These are phyloP conservation scores for Globisporangium recalcitrans DNA, from an alignment of 352 stramenopile genomes.

Conservation along the genomic window DNA sequence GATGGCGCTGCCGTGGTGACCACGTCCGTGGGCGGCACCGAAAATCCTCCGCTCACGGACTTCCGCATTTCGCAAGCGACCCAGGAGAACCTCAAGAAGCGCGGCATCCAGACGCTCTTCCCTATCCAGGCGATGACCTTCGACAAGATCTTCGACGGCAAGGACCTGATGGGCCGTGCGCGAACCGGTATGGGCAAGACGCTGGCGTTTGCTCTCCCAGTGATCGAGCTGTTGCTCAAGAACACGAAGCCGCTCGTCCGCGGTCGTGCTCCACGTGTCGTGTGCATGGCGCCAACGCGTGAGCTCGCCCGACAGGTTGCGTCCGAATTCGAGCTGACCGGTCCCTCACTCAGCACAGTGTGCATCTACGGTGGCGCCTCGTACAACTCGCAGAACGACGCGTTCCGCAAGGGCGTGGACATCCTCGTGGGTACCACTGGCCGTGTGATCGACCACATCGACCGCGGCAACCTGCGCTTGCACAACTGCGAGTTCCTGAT, in stretches of 20 bases:
- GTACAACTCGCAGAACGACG: conserved; percentile 86
- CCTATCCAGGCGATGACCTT: conserved; percentile 94
- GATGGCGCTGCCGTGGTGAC: conserved; percentile 1
- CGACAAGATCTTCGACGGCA: conserved; percentile 91
- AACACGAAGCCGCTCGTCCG: conserved; percentile 70
- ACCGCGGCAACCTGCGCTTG: conserved; percentile 86
- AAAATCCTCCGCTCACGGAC: conserved; percentile 65
- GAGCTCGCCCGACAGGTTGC: conserved; percentile 97
- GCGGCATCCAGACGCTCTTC: conserved; percentile 87
- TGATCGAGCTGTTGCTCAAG: conserved; percentile 89
- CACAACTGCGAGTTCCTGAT: conserved; percentile 90
- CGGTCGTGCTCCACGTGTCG: conserved; percentile 83
- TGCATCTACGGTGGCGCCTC: conserved; percentile 91
- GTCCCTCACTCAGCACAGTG: conserved; percentile 73
- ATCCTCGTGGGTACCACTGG: conserved; percentile 92
- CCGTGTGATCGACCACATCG: conserved; percentile 91
- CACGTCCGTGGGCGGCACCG: conserved; percentile 37
- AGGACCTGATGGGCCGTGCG: conserved; percentile 96
- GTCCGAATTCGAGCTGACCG: conserved; percentile 82
- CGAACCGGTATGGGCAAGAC: conserved; percentile 99
- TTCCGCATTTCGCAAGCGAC: conserved; percentile 70
- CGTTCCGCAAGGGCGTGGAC: conserved; percentile 86
- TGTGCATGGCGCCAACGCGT: conserved; percentile 96
- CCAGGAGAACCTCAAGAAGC: conserved; percentile 53
- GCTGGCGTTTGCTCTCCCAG: conserved; percentile 95